Conservation (phyloP, 352 stramenopile species). For the Plasmopara muralis region DNA sequence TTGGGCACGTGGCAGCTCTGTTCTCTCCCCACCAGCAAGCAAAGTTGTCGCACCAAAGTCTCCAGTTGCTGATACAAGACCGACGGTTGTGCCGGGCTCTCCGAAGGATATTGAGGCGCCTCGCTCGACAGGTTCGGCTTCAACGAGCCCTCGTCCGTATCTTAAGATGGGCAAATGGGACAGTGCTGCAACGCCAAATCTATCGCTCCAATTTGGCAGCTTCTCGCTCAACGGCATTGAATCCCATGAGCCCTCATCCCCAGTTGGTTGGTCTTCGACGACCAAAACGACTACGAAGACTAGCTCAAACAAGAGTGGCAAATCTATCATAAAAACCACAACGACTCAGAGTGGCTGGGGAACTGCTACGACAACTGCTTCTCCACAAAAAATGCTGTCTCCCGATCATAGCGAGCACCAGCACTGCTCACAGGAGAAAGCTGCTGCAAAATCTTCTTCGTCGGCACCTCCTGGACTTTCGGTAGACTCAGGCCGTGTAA, state of each 20-base stretch:
- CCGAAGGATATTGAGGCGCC: slow-evolving; percentile 60
- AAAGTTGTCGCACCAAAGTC: slow-evolving; percentile 24
- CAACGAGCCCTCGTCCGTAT: slow-evolving; percentile 66
- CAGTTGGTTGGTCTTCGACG: slow-evolving; percentile 48
- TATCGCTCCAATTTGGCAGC: slow-evolving; percentile 84
- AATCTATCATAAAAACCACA: slow-evolving; percentile 33
- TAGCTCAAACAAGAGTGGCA: slow-evolving; percentile 28
- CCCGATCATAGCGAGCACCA: slow-evolving; percentile 38
- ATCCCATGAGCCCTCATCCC: slow-evolving; percentile 45
- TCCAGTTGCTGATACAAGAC: slow-evolving; percentile 24
- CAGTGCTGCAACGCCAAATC: slow-evolving; percentile 49
- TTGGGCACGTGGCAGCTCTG: slow-evolving; percentile 53
- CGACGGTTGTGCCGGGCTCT: slow-evolving; percentile 51
- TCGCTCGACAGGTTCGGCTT: slow-evolving; percentile 24
- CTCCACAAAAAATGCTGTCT: slow-evolving; percentile 68
- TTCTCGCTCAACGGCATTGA: slow-evolving; percentile 77
- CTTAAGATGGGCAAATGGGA: slow-evolving; percentile 85
- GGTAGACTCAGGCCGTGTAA: slow-evolving; percentile 60
- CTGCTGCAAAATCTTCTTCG: slow-evolving; percentile 31
- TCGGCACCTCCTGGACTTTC: slow-evolving; percentile 64
- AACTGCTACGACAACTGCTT: slow-evolving; percentile 30
- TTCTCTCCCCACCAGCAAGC: slow-evolving; percentile 33
- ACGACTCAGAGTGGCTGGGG: slow-evolving; percentile 58
- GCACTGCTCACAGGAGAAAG: slow-evolving; percentile 11
- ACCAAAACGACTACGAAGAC: slow-evolving; percentile 30